These are phyloP conservation scores for Eucalyptus guilfoylei DNA, from an alignment of 345 rosid genomes.

Conservation along the genomic window DNA sequence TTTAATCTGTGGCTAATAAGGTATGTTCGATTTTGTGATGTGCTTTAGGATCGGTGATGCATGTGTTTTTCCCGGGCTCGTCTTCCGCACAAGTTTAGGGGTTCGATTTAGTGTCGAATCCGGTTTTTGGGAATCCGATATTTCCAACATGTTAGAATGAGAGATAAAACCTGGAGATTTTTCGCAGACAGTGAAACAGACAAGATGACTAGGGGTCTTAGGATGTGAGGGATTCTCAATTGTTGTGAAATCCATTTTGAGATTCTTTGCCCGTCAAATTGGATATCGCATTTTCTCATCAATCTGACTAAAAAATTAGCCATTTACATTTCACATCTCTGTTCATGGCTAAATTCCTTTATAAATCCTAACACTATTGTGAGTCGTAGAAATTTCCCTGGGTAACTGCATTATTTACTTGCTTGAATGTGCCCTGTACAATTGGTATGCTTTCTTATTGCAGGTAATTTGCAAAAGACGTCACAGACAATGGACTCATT, in stretches of 20 bases:
- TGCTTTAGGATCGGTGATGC: too few relatives aligned
- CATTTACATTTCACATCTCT: not conserved
- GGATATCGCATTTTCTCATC: not conserved
- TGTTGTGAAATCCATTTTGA: not conserved
- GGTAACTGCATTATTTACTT: not conserved
- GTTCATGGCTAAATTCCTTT: not conserved
- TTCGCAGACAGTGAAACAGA: not conserved
- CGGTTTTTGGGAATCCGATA: too few relatives aligned
- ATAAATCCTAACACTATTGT: too few relatives aligned
- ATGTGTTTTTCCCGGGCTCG: too few relatives aligned
- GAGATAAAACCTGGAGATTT: not conserved
- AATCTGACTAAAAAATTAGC: not conserved
- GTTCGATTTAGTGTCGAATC: too few relatives aligned
- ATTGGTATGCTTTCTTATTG: not conserved
- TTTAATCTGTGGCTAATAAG: too few relatives aligned
- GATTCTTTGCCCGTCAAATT: not conserved
- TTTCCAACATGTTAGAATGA: too few relatives aligned
- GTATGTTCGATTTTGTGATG: too few relatives aligned
- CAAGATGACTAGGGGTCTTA: not conserved
- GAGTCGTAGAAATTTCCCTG: not conserved
- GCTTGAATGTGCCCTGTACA: not conserved
- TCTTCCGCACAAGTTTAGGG: too few relatives aligned
- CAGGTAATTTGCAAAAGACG: slow-evolving; percentile 98
- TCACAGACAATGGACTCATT: slow-evolving; percentile 97
- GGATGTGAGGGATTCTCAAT: not conserved